Evolutionary conservation across 108 stramenopile species (phyloP), one percentile per base, ranked within the genome.

Genomic region (Chaetoceros muelleri): DNA sequence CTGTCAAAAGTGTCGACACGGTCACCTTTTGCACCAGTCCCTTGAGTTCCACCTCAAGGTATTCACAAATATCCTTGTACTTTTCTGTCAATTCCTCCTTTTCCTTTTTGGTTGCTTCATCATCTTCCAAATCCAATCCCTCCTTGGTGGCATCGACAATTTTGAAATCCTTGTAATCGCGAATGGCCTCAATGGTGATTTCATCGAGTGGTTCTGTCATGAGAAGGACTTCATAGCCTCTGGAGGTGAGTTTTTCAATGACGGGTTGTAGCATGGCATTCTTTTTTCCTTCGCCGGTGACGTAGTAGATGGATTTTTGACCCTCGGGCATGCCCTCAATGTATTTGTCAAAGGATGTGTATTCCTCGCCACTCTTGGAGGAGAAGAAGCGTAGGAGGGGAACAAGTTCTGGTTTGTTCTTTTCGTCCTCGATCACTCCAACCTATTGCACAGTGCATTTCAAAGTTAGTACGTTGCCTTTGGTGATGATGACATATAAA

Each of bases 171-270:
- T 82, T 80, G 82, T 84, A 96, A 45, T 74, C 75, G 5, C 76
- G 80, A 1, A 98, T 64, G 40, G 71, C 65, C 67, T 98, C 95
- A 64, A 95, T 72, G 73, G 93, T 86, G 69, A 97, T 93, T 74
- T 98, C 98, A 65, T 97, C 96, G 52, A 99, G 79, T 0, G 98
- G 93, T 61, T 99, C 98, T 24, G 91, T 85, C 52, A 93, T 75
- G 58, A 87, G 85, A 29, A 97, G 71, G 8, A 97, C 96, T 51
- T 97, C 96, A 70, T 80, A 96, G 31, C 91, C 96, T 22, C 83
- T 70, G 44, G 79, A 68, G 26, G 63, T 74, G 2, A 95, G 78
- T 65, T 93, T 93, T 63, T 97, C 96, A 30, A 96, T 69, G 44
- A 90, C 95, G 7, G 98, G 98, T 23, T 79, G 85, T 81, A 87